A percentile compares a stretch with the other conserved stretches of the same genome.
Conservation (phyloP, 352 stramenopile species). For the Elongisporangium undulatum region DNA sequence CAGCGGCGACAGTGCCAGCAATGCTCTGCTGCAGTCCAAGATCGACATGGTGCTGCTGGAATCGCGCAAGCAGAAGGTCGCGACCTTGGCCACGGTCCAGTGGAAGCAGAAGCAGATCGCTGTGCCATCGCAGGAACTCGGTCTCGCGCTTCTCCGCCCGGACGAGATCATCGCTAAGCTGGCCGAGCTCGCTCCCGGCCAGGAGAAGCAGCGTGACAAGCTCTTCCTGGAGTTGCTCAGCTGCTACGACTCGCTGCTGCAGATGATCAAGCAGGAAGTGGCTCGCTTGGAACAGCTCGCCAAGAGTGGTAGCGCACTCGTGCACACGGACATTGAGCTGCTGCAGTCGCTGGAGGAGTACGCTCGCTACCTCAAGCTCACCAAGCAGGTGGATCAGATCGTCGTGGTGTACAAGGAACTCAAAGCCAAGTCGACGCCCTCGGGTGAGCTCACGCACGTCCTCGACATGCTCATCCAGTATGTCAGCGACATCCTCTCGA, state of each 20-base stretch:
- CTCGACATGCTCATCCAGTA: constrained; percentile 81
- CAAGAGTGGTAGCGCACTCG: constrained; percentile 66
- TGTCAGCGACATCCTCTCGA: constrained; percentile 69
- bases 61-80: constrained; percentile 82
- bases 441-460: constrained; percentile 72
- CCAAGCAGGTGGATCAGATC: constrained; percentile 66
- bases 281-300: constrained; percentile 67
- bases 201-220: constrained; percentile 69
- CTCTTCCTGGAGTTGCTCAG: constrained; percentile 71
- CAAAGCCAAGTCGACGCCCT: constrained; percentile 33
- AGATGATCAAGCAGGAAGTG: constrained; percentile 62
- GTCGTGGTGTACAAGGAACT: constrained; percentile 64
- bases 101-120: constrained; percentile 80
- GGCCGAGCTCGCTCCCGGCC: constrained; percentile 26
- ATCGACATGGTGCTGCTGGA: constrained; percentile 82
- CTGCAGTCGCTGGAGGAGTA: constrained; percentile 70
- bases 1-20: constrained; percentile 62
- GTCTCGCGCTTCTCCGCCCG: constrained; percentile 57
- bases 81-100: constrained; percentile 65
- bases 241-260: constrained; percentile 63
- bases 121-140: constrained; percentile 68
- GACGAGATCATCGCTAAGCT: constrained; percentile 69
- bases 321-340: constrained; percentile 70
- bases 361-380: constrained; percentile 65
- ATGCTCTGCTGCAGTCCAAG: constrained; percentile 77